phyloP scores from a whole-genome alignment of 768 basidiomycete genomes.

The Terana coerulea region DNA sequence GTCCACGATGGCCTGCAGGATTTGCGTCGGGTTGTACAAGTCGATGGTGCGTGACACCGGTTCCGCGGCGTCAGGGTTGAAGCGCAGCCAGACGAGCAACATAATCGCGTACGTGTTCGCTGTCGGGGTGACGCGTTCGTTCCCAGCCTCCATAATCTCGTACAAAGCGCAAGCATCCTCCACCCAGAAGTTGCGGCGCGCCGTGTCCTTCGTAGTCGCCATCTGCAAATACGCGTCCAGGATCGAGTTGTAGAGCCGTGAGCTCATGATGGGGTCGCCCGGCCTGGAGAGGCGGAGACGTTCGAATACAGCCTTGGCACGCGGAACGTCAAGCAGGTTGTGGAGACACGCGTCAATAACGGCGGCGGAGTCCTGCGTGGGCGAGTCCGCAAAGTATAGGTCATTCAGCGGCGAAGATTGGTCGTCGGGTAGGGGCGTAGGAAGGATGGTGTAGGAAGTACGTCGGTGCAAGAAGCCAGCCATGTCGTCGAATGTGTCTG shows the following conservation, averaged over 20 bases:
- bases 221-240: conserved; percentile 61
- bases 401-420: conserved; percentile 37
- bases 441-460: conserved; percentile 53
- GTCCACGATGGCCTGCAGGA: conserved; percentile 35
- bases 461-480: conserved; percentile 47
- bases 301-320: conserved; percentile 73
- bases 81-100: conserved; percentile 53
- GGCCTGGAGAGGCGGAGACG: conserved; percentile 43
- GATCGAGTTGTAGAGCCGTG: conserved; percentile 59
- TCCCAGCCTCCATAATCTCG: conserved; percentile 45
- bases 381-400: conserved; percentile 60
- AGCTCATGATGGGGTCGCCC: conserved; percentile 44
- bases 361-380: conserved; percentile 64
- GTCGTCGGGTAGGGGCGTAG: conserved; percentile 60
- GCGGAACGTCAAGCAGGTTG: conserved; percentile 68
- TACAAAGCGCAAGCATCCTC: conserved; percentile 62
- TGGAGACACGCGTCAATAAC: conserved; percentile 84
- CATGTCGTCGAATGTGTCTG: conserved; percentile 37
- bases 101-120: conserved; percentile 65
- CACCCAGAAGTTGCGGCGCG: conserved; percentile 51
- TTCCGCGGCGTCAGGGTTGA: conserved; percentile 29
- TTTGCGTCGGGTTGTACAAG: conserved; percentile 18
- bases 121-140: conserved; percentile 47
- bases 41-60: conserved; percentile 12
- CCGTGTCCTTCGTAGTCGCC: conserved; percentile 44